Base-by-base conservation (phyloP, 257 asterid species). In the Salvia splendens region DNA sequence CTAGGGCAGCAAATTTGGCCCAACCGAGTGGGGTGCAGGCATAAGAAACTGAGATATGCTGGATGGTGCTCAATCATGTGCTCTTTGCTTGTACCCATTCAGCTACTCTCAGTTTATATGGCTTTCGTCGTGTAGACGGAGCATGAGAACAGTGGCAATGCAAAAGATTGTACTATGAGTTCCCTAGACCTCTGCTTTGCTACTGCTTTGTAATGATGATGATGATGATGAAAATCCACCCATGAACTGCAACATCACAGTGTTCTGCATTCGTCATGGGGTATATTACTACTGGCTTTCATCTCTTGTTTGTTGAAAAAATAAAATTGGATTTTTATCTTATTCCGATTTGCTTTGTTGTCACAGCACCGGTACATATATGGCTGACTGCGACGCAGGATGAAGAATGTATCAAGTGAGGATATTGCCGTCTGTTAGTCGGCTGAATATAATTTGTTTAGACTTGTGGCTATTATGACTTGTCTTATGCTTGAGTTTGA, bases 11-110 rank as follows among this genome's bases (percentile, higher is more conserved):
- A 76, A 72, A 61, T 56, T 67, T 32, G 58, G 78, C 78, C 64
- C 75, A 53, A 72, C 80, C 79, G 86, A 83, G 79, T 51, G 67
- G 86, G 97, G 87, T 89, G 96, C 97, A 89, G 98, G 98, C 98
- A 87, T 77, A 77, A 68, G 70, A 71, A 77, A 81, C 91, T 81
- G 93, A 79, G 95, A 78, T 67, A 6, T 59, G 63, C 75, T 71
- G 84, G 84, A 65, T 78, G 85, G 70, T 76, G 63, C 63, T 68
- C 49, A 33, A 51, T 64, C 60, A 59, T 40, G 48, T 50, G 33
- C 41, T 53, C 47, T 60, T 30, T 64, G 68, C 52, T 74, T 57
- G 73, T 63, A 57, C 47, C 80, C 83, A 81, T 71, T 64, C 83
- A 67, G 80, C 69, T 38, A 48, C 75, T 77, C 90, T 80, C 85